Evolutionary conservation across 2,329 filamentous ascomycete species (phyloP).

Genomic region (Massarina eburnea): DNA sequence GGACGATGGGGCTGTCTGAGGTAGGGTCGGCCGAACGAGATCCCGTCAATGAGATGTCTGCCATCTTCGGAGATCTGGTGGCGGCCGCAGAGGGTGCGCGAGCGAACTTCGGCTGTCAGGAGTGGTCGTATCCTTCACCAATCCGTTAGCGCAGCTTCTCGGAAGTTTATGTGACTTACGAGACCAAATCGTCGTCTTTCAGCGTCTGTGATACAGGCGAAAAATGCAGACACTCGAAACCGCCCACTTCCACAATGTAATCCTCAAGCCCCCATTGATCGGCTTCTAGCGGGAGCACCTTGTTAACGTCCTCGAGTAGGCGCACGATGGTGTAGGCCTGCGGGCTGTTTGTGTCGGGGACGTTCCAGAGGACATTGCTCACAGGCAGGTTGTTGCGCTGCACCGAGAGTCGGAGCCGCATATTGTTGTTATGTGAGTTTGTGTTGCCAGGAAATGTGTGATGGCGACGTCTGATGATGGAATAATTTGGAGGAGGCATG

Average conservation of each 20-base stretch:
- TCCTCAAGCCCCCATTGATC: constrained; percentile 85
- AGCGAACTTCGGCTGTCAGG: constrained; percentile 70
- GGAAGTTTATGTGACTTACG: constrained; percentile 55
- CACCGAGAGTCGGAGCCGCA: constrained; percentile 42
- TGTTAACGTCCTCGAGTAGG: constrained; percentile 77
- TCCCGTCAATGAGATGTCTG: constrained; percentile 78
- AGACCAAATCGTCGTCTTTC: constrained; percentile 80
- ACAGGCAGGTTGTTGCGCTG: constrained; percentile 40
- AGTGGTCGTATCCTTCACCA: constrained; percentile 72
- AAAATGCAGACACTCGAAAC: constrained; percentile 88
- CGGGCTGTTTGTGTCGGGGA: constrained; percentile 33
- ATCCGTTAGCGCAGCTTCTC: constrained; percentile 7
- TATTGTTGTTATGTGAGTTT: constrained; percentile 9
- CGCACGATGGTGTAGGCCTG: constrained; percentile 65
- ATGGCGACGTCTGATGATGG: background rate
- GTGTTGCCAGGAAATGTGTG: background rate
- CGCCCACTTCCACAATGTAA: constrained; percentile 77
- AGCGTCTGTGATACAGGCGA: constrained; percentile 69
- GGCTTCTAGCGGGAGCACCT: constrained; percentile 78
- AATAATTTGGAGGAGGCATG: background rate
- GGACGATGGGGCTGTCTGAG: constrained; percentile 65
- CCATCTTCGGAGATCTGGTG: constrained; percentile 80
- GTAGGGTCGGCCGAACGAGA: constrained; percentile 77
- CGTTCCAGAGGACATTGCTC: constrained; percentile 42
- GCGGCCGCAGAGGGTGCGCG: constrained; percentile 72